Percentiles rank a stretch among this genome's conserved stretches.
These are phyloP conservation scores for Kalmusia sp. DNA, from an alignment of 2,329 filamentous ascomycete species.

Conservation along the genomic window DNA sequence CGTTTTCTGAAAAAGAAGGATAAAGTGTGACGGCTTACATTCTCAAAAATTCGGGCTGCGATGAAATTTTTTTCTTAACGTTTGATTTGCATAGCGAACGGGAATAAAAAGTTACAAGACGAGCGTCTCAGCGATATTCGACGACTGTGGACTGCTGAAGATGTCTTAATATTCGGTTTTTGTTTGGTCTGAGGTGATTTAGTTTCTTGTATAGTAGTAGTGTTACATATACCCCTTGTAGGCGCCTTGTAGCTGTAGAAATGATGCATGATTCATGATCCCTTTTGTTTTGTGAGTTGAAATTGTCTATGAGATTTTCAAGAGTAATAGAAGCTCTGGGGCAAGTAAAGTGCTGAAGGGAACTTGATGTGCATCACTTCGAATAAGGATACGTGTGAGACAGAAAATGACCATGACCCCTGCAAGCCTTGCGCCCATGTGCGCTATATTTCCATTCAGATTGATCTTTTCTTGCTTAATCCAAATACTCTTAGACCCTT, in stretches of 20 bases:
- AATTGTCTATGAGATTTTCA: too few relatives aligned
- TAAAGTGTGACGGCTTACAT: neutral
- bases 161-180: neutral
- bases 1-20: conserved; percentile 26
- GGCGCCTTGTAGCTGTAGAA: conserved; percentile 13
- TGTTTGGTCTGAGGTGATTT: neutral
- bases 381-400: too few relatives aligned
- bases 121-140: neutral
- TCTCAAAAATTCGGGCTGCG: neutral
- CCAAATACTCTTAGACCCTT: too few relatives aligned
- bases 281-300: too few relatives aligned
- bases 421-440: too few relatives aligned
- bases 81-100: neutral
- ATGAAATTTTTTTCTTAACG: neutral
- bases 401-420: too few relatives aligned
- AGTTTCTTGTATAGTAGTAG: conserved; percentile 13
- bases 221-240: conserved; percentile 20
- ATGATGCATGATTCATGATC: conserved; percentile 6
- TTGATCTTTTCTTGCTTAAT: too few relatives aligned
- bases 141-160: neutral
- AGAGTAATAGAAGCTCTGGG: too few relatives aligned
- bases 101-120: neutral
- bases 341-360: too few relatives aligned
- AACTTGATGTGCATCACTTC: too few relatives aligned
- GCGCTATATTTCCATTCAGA: too few relatives aligned